Conservation (phyloP, 192 early-diverging fungal species). For the Backusella mclennaniae region DNA sequence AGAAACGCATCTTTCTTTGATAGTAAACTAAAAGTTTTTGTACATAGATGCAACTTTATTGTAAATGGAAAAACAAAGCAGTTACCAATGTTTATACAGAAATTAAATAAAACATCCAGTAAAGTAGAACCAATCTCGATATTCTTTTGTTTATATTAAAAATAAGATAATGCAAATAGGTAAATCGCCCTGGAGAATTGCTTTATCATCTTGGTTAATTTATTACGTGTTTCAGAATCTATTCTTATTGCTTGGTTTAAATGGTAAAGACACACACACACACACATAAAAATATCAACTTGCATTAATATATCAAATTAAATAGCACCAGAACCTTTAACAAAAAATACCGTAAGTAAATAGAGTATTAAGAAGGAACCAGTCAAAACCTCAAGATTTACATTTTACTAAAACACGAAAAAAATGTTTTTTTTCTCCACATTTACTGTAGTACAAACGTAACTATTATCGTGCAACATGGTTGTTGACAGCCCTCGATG, state of each 20-base stretch:
- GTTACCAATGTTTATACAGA: not conserved
- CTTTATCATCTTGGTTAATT: slow-evolving; percentile 59
- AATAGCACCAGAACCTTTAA: slow-evolving; percentile 79
- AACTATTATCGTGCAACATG: slow-evolving; percentile 92
- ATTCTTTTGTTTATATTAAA: not conserved
- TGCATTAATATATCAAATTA: slow-evolving; percentile 4
- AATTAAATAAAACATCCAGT: not conserved
- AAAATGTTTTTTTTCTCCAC: not conserved
- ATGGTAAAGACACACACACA: slow-evolving; percentile 41
- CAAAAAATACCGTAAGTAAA: slow-evolving; percentile 12
- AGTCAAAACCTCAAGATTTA: not conserved
- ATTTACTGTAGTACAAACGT: slow-evolving; percentile 71
- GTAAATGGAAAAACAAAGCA: not conserved
- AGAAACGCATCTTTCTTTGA: no score
- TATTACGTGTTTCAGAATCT: slow-evolving; percentile 68
- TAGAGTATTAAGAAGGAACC: not conserved
- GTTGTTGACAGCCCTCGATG: slow-evolving; percentile 87
- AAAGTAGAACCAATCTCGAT: not conserved
- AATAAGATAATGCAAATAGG: not conserved
- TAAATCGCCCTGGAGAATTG: slow-evolving; percentile 72
- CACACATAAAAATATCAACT: not conserved
- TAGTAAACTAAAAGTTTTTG: not conserved
- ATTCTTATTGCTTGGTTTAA: slow-evolving; percentile 68
- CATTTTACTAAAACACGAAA: not conserved
- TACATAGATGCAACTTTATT: not conserved